Base-by-base conservation (phyloP, 805 yeast genomes). In the Cyberlindnera veronae region DNA sequence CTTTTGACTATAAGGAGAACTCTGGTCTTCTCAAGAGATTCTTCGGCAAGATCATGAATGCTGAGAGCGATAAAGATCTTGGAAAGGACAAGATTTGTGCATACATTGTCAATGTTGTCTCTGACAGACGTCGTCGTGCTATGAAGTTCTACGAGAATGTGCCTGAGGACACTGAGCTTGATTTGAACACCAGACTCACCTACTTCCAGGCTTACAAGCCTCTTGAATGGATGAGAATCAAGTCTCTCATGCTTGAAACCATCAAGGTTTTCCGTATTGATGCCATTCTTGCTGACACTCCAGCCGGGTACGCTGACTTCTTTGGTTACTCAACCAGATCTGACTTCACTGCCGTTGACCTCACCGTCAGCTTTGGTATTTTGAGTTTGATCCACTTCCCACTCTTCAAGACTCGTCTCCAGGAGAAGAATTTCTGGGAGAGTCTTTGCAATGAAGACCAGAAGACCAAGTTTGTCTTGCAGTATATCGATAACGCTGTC, bases 211-310 rank as follows among this genome's bases (percentile, higher is more conserved):
- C 27, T 12, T 21, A 32, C 13, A 20, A 32, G 6, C 24, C 27
- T 5, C 16, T n/a, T 13, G 34, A 32, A 18, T 32, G 34, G 34
- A 20, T 11, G n/a, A 32, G 34, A 21, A 8, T 32, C 13, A 32
- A 14, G 13, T 13, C 27, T 20, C 18, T 21, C 11, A 32, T 21
- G 6, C 14, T 32, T 17, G 27, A 20, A 17, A 32, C 21, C 10
- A 21, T 32, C 18, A 21, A 20, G n/a, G 10, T 6, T 13, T 29
- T 18, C 22, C 32, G 18, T 11, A n/a, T 29, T 11, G 32, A 29
- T 12, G 32, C 22, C 13, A 17, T 29, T 6, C 14, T 29, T 5
- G 18, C 17, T 13, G 32, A 29, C 14, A 9, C 11, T 14, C 16
- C 13, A 5, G 32, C 17, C 4, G 32, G 32, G 7, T 29, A 29